phyloP scores from a whole-genome alignment of 768 basidiomycete genomes.

The Lyophyllum shimeji region DNA sequence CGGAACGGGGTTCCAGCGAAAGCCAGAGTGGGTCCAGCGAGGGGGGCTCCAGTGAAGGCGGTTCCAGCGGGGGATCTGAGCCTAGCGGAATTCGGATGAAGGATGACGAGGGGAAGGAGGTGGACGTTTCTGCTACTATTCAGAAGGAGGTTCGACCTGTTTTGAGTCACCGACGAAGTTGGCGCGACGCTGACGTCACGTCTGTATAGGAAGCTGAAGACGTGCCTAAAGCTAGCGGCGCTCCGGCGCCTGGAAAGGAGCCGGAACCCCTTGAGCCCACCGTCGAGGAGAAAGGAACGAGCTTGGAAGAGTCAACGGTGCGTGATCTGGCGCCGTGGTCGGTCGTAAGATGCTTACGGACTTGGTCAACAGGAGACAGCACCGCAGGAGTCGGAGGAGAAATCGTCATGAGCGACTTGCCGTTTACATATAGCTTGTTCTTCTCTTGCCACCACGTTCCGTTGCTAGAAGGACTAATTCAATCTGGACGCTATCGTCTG shows the following conservation, averaged over 20 bases:
- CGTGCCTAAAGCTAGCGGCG: constrained; percentile 14
- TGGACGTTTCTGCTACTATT: constrained; percentile 33
- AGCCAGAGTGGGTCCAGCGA: no score
- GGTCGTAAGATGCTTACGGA: no score
- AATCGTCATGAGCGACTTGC: neutral
- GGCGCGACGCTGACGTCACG: neutral
- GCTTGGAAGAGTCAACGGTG: constrained; percentile 14
- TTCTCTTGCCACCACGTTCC: neutral
- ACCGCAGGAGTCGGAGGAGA: neutral
- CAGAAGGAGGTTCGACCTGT: constrained; percentile 21
- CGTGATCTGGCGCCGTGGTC: constrained; percentile 2
- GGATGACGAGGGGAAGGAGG: constrained; percentile 40
- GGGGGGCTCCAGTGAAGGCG: no score
- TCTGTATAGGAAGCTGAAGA: constrained; percentile 11
- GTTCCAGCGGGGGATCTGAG: neutral
- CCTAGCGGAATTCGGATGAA: constrained; percentile 28
- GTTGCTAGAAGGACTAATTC: neutral
- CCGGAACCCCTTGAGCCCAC: constrained; percentile 1
- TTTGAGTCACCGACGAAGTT: neutral
- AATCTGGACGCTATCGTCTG: neutral
- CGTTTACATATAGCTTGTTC: neutral
- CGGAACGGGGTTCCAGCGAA: no score
- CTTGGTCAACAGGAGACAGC: constrained; percentile 3
- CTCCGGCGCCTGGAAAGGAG: neutral
- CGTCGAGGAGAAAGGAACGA: constrained; percentile 2